Evolutionary conservation across 1,139 yeast genomes (phyloP).

Genomic region (Sugiyamaella sp.): DNA sequence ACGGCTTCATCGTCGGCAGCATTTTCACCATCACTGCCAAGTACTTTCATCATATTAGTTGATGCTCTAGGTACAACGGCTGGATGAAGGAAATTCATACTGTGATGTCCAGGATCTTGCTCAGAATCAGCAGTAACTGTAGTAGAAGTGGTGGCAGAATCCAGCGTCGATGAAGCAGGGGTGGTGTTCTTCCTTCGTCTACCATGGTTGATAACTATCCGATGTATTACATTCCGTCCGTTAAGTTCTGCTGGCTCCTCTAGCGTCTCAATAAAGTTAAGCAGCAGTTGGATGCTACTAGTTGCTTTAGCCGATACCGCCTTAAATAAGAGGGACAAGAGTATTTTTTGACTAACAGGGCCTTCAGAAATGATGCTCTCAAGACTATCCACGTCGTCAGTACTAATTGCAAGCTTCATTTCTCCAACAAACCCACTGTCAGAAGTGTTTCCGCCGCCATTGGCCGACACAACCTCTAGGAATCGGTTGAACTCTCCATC

Average conservation of each 20-base stretch:
- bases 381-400: constrained; percentile 39
- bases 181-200: constrained; percentile 48
- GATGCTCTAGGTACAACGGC: constrained; percentile 54
- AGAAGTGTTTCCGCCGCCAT: constrained; percentile 17
- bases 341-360: constrained; percentile 44
- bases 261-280: constrained; percentile 52
- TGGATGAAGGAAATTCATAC: constrained; percentile 46
- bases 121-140: constrained; percentile 16
- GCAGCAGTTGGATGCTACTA: constrained; percentile 59
- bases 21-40: constrained; percentile 66
- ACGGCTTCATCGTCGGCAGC: constrained; percentile 52
- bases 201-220: constrained; percentile 76
- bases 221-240: constrained; percentile 84
- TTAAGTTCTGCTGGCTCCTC: constrained; percentile 74
- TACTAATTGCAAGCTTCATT: constrained; percentile 27
- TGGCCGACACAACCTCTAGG: neutral
- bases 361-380: constrained; percentile 19
- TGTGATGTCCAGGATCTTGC: constrained; percentile 13
- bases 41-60: constrained; percentile 47
- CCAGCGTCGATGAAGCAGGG: too few species aligned
- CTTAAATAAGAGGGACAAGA: constrained; percentile 62
- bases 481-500: neutral
- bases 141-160: constrained; percentile 20
- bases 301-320: constrained; percentile 57
- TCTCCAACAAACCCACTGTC: constrained; percentile 26